phyloP scores from a whole-genome alignment of 768 basidiomycete genomes.

The Mycena rosella region DNA sequence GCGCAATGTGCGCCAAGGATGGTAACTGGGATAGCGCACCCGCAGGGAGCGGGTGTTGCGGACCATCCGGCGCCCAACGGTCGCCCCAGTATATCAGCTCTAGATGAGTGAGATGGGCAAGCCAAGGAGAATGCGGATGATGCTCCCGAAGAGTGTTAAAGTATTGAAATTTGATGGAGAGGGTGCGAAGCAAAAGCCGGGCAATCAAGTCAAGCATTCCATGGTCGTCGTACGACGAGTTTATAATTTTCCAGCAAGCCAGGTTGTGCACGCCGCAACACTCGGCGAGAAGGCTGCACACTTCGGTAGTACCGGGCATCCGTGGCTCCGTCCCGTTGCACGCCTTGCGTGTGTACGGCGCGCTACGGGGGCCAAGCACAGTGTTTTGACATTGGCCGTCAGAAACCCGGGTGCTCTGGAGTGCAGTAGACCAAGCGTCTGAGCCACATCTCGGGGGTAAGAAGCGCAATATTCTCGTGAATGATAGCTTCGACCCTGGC shows the following conservation, averaged over 20 bases:
- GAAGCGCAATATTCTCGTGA: not conserved
- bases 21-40: not conserved
- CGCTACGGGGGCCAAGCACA: not conserved
- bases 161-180: too few species aligned
- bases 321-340: not conserved
- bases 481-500: too few species aligned
- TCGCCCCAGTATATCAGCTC: not conserved
- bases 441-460: not conserved
- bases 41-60: not conserved
- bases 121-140: not conserved
- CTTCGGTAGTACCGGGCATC: not conserved
- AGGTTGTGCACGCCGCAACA: not conserved
- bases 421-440: not conserved
- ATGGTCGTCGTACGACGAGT: not conserved
- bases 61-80: not conserved
- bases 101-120: not conserved
- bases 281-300: not conserved
- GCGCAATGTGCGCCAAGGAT: not conserved
- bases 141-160: not conserved
- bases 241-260: not conserved
- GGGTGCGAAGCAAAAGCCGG: too few species aligned
- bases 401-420: not conserved
- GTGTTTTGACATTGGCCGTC: not conserved
- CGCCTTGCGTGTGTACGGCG: not conserved
- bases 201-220: not conserved